phyloP scores from a whole-genome alignment of 2,329 filamentous ascomycete genomes.

The Graphium sp. region DNA sequence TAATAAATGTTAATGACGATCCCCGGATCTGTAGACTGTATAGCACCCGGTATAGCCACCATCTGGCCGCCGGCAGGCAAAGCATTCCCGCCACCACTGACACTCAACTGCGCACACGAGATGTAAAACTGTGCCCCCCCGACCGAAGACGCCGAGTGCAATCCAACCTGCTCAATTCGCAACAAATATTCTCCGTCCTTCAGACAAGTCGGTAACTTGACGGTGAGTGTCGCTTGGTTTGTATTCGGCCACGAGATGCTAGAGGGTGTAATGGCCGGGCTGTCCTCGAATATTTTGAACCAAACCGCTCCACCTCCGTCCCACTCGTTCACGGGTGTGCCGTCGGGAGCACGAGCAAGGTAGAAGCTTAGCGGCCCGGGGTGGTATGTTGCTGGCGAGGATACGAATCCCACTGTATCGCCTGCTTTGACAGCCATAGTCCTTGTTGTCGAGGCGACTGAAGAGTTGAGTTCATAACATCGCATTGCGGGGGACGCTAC shows the following conservation, averaged over 20 bases:
- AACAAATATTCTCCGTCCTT: slow-evolving; percentile 10
- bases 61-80: slow-evolving; percentile 5
- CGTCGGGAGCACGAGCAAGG: slow-evolving; percentile 16
- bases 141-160: slow-evolving; percentile 12
- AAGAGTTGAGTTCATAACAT: slow-evolving; percentile 19
- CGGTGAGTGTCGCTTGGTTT: slow-evolving; percentile 8
- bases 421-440: slow-evolving; percentile 17
- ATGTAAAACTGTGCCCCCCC: slow-evolving; percentile 16
- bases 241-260: slow-evolving; percentile 22
- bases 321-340: slow-evolving; percentile 18
- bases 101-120: slow-evolving; percentile 9
- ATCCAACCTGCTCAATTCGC: slow-evolving; percentile 15
- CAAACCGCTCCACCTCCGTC: slow-evolving; percentile 15
- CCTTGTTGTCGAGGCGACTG: slow-evolving; percentile 17
- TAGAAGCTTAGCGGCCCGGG: slow-evolving; percentile 19
- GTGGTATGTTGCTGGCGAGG: slow-evolving; percentile 16
- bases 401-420: slow-evolving; percentile 21
- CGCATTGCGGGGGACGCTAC: slow-evolving; percentile 17
- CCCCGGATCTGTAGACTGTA: slow-evolving; percentile 20
- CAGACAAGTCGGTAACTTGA: slow-evolving; percentile 8
- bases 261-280: slow-evolving; percentile 16
- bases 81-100: slow-evolving; percentile 6
- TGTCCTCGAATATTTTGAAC: slow-evolving; percentile 26
- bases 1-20: slow-evolving; percentile 26
- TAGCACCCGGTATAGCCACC: slow-evolving; percentile 24